Base-by-base conservation (phyloP, 1,284 basidiomycete species). In the Amylostereum areolatum region DNA sequence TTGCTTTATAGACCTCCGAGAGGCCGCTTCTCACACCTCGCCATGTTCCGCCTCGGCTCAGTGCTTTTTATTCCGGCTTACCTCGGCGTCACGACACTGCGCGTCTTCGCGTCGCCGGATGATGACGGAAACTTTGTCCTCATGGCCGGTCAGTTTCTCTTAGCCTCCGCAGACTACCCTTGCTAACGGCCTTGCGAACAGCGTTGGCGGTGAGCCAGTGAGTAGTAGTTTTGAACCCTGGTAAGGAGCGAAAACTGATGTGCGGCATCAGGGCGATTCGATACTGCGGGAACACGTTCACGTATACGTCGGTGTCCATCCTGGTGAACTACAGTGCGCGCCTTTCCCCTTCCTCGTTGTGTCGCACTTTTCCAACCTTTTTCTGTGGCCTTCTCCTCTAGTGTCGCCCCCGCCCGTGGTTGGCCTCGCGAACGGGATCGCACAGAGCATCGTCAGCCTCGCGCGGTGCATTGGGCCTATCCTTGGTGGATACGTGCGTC, bases 31-130 rank as follows among this genome's bases (percentile, higher is more conserved):
- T 91, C 89, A 2, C 88, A 91, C 62, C 68, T 91, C 36, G 77
- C 87, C 4, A 91, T 91, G 89, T 90, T 89, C 72, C 81, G 88
- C 46, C 70, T 91, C 29, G 88, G 88, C 47, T 84, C 84, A 4
- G 61, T 85, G 28, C 69, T 90, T 31, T 91, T 87, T 65, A 85
- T 91, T 52, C 88, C 88, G 9, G 77, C 85, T 11, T 91, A 91
- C 63, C 71, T 90, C 35, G 80, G 79, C 3, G 86, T 90, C 31
- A 73, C 78, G 11, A 67, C 87, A 37, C 89, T 86, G 61, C 81
- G 86, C 18, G 64, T 70, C 24, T 78, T 91, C 49, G 84, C 84
- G 36, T 82, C 77, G 58, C 64, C 74, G 8, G 64, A 69, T 7
- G 77, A 79, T 51, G 79, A 81, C 52, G 81, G 80, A 7, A 88